phyloP scores from a whole-genome alignment of 2,329 filamentous ascomycete genomes.

The Fusarium miscanthi region DNA sequence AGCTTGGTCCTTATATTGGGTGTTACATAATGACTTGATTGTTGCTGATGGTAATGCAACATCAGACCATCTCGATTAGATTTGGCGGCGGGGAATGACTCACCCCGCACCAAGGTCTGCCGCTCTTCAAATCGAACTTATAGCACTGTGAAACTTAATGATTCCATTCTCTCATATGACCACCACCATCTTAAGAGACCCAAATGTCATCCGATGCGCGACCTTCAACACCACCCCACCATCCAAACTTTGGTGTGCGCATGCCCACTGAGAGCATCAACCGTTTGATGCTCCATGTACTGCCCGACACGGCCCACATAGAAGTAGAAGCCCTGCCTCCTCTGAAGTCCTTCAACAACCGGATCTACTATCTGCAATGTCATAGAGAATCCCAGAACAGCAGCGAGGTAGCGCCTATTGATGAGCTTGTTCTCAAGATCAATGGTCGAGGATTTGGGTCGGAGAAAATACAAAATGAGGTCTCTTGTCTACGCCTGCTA shows the following conservation, averaged over 20 bases:
- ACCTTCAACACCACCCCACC: neutral
- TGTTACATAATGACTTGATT: too few relatives aligned
- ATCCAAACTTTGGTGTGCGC: neutral
- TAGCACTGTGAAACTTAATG: too few relatives aligned
- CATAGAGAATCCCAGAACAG: accelerated
- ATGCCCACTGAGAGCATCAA: neutral
- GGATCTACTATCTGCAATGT: slow-evolving; percentile 3
- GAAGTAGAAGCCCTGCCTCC: neutral
- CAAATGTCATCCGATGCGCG: neutral
- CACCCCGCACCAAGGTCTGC: neutral
- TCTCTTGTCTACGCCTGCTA: slow-evolving; percentile 5
- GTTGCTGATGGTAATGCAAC: neutral
- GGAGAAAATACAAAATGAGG: slow-evolving; percentile 13
- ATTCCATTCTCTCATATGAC: accelerated
- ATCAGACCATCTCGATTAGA: too few relatives aligned
- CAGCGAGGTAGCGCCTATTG: accelerated
- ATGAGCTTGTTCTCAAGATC: slow-evolving; percentile 8
- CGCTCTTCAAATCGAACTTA: neutral
- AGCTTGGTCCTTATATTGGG: too few relatives aligned
- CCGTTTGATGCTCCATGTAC: neutral
- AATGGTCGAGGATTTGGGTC: slow-evolving; percentile 11
- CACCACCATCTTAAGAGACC: accelerated
- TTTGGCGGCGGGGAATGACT: neutral
- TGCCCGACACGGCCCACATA: neutral
- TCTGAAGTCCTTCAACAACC: slow-evolving; percentile 13